Conservation (phyloP, 2,329 filamentous ascomycete genomes). For the Pseudocercospora eumusae region DNA sequence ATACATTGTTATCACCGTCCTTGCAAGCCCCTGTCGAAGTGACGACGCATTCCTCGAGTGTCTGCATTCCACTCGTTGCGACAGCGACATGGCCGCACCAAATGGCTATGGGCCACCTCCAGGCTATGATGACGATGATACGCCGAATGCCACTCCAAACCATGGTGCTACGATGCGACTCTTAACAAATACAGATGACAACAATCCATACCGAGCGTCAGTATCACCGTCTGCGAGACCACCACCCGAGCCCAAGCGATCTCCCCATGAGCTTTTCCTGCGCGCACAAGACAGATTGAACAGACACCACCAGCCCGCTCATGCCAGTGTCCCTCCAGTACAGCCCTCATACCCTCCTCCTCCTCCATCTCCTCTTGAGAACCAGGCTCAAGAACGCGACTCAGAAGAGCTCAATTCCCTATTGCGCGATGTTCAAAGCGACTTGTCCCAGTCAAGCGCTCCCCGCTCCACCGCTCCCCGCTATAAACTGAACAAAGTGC, state of each 20-base stretch:
- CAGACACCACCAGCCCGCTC: slow-evolving; percentile 22
- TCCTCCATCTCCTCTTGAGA: slow-evolving; percentile 22
- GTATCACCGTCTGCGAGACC: slow-evolving; percentile 28
- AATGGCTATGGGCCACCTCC: slow-evolving; percentile 43
- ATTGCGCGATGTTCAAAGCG: slow-evolving; percentile 45
- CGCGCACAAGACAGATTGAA: slow-evolving; percentile 34
- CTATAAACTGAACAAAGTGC: slow-evolving; percentile 37
- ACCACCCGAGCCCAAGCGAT: slow-evolving; percentile 39
- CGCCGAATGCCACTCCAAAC: slow-evolving; percentile 32
- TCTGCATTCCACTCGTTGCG: slow-evolving; percentile 34
- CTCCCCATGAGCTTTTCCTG: slow-evolving; percentile 42
- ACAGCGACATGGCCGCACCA: slow-evolving; percentile 29
- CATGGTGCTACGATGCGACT: slow-evolving; percentile 52
- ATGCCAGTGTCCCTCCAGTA: slow-evolving; percentile 14
- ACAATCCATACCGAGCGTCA: slow-evolving; percentile 36
- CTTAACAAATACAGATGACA: slow-evolving; percentile 49
- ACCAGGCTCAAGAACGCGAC: slow-evolving; percentile 33
- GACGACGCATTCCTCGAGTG: slow-evolving; percentile 22
- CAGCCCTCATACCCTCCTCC: slow-evolving; percentile 13
- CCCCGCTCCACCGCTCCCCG: slow-evolving; percentile 29
- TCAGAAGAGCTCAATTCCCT: slow-evolving; percentile 48
- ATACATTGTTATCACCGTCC: background rate
- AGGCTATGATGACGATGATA: slow-evolving; percentile 49
- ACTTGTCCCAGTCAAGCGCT: slow-evolving; percentile 32
- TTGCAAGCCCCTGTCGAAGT: background rate